Evolutionary conservation across 139 green algal species (phyloP).

Genomic region (Tetraselmis striata): DNA sequence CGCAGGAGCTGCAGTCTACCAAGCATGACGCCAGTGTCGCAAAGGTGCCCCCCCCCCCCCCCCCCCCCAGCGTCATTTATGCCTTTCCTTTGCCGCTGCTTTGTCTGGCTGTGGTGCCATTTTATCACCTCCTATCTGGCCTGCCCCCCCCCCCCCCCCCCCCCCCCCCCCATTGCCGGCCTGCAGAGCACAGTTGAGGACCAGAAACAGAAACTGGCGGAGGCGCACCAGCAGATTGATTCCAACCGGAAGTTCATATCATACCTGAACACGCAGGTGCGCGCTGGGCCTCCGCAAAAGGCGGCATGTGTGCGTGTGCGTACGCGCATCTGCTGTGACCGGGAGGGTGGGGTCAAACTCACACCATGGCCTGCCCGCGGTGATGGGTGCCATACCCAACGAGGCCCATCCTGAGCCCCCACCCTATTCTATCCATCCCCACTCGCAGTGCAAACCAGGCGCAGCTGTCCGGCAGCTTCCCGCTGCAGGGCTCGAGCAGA

Average conservation of each 20-base stretch:
- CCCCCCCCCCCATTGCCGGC: too few species aligned
- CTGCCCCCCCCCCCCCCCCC: neutral
- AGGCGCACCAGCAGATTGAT: neutral
- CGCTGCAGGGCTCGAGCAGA: neutral
- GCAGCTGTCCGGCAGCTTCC: neutral
- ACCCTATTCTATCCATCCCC: neutral
- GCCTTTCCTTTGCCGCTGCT: too few species aligned
- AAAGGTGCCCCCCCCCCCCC: neutral
- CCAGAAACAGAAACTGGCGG: neutral
- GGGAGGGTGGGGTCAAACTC: too few species aligned
- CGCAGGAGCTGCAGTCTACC: neutral
- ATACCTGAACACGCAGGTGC: neutral
- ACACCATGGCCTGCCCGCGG: too few species aligned
- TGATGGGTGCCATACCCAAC: too few species aligned
- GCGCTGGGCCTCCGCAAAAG: neutral
- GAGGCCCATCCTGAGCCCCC: neutral
- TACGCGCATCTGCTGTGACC: too few species aligned
- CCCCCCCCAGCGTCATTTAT: too few species aligned
- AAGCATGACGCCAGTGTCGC: neutral
- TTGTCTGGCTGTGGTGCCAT: too few species aligned
- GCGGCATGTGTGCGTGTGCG: neutral
- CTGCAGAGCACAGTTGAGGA: neutral
- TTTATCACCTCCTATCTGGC: too few species aligned
- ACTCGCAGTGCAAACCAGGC: neutral
- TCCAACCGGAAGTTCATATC: neutral